Conservation (phyloP, 2,329 filamentous ascomycete species). For the Coniochaeta sp. region DNA sequence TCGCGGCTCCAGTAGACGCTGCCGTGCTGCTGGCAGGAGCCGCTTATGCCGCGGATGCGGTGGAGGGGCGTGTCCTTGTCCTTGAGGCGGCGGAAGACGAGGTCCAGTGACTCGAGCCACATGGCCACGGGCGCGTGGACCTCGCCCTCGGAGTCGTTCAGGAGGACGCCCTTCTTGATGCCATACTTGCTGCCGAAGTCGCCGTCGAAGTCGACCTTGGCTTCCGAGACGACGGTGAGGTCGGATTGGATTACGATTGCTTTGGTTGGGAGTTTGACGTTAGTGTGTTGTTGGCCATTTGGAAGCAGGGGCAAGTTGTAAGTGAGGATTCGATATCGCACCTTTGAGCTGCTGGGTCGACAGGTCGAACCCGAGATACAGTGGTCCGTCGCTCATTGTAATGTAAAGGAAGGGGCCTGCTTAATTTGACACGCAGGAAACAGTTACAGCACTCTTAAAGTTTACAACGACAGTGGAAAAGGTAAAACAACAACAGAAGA, state of each 20-base stretch:
- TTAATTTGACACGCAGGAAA: no score
- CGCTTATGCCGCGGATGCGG: conserved; percentile 74
- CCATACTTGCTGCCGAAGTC: conserved; percentile 69
- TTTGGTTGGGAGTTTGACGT: conserved; percentile 27
- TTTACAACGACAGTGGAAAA: no score
- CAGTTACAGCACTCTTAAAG: no score
- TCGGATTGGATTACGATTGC: conserved; percentile 78
- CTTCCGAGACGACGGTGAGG: conserved; percentile 72
- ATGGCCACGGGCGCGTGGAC: conserved; percentile 89
- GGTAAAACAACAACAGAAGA: not conserved
- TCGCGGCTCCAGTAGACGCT: conserved; percentile 85
- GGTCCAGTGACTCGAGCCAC: conserved; percentile 89
- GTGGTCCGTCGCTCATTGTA: conserved; percentile 35
- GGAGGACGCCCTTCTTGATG: conserved; percentile 80
- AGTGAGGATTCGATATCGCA: conserved; percentile 22
- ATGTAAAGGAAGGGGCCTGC: no score
- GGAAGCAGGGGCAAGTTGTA: not conserved
- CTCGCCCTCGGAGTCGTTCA: conserved; percentile 75
- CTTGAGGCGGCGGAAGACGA: conserved; percentile 68
- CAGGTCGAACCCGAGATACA: conserved; percentile 91
- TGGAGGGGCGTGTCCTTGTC: conserved; percentile 65
- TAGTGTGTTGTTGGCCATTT: not conserved
- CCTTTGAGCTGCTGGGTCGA: conserved; percentile 97
- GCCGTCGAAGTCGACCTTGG: conserved; percentile 91
- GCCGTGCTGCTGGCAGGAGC: conserved; percentile 94